Evolutionary conservation across 83 land plant species (phyloP).

Genomic region (Picea abies): DNA sequence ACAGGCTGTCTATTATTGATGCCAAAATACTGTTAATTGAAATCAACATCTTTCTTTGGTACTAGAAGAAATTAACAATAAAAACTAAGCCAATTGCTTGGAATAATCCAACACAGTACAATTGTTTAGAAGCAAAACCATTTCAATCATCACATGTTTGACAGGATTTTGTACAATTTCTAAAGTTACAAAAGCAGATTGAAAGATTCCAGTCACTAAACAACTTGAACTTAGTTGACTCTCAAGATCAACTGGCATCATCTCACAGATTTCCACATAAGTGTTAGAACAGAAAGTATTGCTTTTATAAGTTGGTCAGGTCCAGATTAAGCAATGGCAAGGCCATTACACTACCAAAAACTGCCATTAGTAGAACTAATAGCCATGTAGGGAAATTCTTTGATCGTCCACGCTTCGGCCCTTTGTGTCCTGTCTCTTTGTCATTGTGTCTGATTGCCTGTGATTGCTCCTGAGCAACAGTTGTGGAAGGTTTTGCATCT

Average conservation of each 20-base stretch:
- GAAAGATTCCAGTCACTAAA: neutral
- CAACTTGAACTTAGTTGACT: no score
- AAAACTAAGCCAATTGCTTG: no score
- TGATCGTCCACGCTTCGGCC: constrained; percentile 20
- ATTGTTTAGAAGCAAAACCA: neutral
- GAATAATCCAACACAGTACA: no score
- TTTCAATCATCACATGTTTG: neutral
- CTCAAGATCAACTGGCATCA: neutral
- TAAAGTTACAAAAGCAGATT: constrained; percentile 9
- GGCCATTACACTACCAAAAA: constrained; percentile 75
- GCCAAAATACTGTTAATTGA: no score
- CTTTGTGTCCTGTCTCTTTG: constrained; percentile 19
- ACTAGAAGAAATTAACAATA: no score
- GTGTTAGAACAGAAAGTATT: neutral
- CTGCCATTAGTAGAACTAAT: constrained; percentile 45
- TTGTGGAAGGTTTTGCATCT: constrained; percentile 6
- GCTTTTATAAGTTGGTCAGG: neutral
- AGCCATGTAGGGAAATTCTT: constrained; percentile 66
- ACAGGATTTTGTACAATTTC: constrained; percentile 8
- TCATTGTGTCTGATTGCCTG: neutral
- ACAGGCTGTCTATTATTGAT: no score
- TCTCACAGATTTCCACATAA: neutral
- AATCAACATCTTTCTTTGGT: no score
- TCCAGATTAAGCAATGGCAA: constrained; percentile 68
- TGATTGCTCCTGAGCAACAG: constrained; percentile 10